phyloP scores from a whole-genome alignment of 192 early-diverging fungal species.

The Coemansia asiatica region DNA sequence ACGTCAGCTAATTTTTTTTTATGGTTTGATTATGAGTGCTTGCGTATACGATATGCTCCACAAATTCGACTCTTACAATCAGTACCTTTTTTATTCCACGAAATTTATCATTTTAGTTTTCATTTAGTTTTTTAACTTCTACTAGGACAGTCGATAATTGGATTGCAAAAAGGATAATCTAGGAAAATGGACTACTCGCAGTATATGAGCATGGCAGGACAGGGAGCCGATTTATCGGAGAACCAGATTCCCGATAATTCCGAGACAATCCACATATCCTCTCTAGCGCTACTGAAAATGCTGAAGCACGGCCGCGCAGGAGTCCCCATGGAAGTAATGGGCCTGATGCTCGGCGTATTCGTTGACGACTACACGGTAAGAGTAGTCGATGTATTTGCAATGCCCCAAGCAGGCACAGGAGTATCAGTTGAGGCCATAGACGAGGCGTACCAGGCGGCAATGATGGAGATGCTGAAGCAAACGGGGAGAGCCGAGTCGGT shows the following conservation, averaged over 20 bases:
- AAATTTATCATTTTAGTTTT: too few relatives aligned
- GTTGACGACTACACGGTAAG: conserved; percentile 99
- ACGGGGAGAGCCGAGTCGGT: conserved; percentile 98
- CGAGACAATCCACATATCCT: conserved; percentile 99
- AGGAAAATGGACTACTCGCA: conserved; percentile 43
- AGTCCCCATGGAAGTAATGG: conserved; percentile 99
- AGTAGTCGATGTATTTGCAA: conserved; percentile 99
- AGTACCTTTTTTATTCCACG: too few relatives aligned
- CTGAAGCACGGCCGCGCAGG: conserved; percentile 93
- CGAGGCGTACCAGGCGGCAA: conserved; percentile 98
- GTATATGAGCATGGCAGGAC: conserved; percentile 43
- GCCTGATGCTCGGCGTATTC: conserved; percentile 99
- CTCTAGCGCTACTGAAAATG: conserved; percentile 96
- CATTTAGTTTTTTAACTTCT: too few relatives aligned
- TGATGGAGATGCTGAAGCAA: conserved; percentile 99
- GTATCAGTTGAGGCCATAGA: conserved; percentile 99
- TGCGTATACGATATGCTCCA: too few relatives aligned
- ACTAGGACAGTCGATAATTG: too few relatives aligned
- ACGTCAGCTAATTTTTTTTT: too few relatives aligned
- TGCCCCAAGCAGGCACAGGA: conserved; percentile 99
- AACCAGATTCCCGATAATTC: conserved; percentile 75
- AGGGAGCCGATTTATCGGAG: conserved; percentile 42
- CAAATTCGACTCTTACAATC: too few relatives aligned
- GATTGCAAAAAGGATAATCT: conserved; percentile 4
- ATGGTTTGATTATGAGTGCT: too few relatives aligned